Evolutionary conservation across 345 rosid genomes (phyloP).

Genomic region (Garcia nutans): DNA sequence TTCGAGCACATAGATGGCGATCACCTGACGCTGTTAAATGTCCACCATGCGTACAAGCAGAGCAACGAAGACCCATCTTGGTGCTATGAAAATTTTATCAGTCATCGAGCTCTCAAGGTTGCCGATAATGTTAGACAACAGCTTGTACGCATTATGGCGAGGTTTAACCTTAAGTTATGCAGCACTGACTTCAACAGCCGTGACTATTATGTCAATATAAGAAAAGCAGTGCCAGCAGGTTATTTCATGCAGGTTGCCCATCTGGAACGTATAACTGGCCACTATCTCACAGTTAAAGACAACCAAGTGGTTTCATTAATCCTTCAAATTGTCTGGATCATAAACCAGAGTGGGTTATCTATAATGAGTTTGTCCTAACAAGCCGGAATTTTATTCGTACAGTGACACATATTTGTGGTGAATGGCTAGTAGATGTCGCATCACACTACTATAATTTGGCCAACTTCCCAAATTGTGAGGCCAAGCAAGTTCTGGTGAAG

Average conservation of each 20-base stretch:
- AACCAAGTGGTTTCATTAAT: conserved; percentile 90
- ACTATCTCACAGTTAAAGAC: conserved; percentile 92
- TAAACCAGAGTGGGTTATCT: conserved; percentile 96
- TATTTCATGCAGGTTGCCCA: conserved; percentile 98
- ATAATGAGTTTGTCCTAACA: conserved; percentile 83
- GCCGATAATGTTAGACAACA: conserved; percentile 94
- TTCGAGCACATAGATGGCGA: conserved; percentile 99
- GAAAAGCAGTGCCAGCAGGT: conserved; percentile 84
- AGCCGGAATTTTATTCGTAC: conserved; percentile 89
- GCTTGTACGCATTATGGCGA: conserved; percentile 88
- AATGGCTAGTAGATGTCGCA: conserved; percentile 90
- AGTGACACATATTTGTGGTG: conserved; percentile 89
- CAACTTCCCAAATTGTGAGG: conserved; percentile 88
- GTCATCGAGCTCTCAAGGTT: conserved; percentile 72
- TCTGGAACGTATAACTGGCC: conserved; percentile 80
- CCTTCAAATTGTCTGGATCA: conserved; percentile 90
- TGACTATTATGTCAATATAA: conserved; percentile 84
- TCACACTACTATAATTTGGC: conserved; percentile 67
- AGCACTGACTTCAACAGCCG: conserved; percentile 91
- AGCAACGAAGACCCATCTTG: conserved; percentile 82
- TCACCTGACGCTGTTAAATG: conserved; percentile 94
- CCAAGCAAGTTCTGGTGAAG: conserved; percentile 75
- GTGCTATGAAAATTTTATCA: too few relatives aligned
- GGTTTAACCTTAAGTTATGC: conserved; percentile 82
- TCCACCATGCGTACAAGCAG: conserved; percentile 93